Conservation (phyloP, 768 basidiomycete species). For the Mycena galopus region DNA sequence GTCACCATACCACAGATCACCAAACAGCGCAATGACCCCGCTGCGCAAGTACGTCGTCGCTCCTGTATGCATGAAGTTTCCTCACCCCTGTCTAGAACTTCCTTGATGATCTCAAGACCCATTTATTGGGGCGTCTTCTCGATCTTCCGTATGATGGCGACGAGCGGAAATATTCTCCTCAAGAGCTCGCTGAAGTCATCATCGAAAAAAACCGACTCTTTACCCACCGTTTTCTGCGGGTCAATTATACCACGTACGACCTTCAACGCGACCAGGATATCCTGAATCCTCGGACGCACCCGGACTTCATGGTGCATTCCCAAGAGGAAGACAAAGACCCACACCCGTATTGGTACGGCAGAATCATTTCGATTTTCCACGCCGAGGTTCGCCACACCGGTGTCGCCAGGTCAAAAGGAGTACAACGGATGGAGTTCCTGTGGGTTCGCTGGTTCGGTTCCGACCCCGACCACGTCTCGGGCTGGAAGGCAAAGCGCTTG, state of each 20-base stretch:
- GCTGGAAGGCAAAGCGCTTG: no score
- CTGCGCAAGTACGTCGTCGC: neutral
- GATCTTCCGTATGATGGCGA: neutral
- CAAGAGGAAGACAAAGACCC: conserved; percentile 18
- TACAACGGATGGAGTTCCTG: neutral
- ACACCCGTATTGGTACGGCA: conserved; percentile 49
- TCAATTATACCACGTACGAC: neutral
- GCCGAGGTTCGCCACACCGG: conserved; percentile 37
- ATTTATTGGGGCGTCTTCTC: neutral
- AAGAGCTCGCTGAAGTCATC: neutral
- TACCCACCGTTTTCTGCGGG: neutral
- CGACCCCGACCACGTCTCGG: no score
- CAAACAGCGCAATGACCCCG: neutral
- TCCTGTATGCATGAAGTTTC: neutral
- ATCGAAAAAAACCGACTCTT: neutral
- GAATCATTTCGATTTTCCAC: conserved; percentile 47
- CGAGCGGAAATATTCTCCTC: neutral
- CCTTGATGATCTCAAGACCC: neutral
- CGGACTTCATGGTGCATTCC: neutral
- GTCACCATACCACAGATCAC: neutral
- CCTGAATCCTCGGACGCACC: neutral
- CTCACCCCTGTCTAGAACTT: neutral
- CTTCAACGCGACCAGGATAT: neutral
- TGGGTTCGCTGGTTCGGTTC: conserved; percentile 12
- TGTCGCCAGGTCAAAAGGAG: neutral